Evolutionary conservation across 805 yeast species (phyloP), one percentile per base, ranked within the genome.

Genomic region (Jamesozyma hellenica): DNA sequence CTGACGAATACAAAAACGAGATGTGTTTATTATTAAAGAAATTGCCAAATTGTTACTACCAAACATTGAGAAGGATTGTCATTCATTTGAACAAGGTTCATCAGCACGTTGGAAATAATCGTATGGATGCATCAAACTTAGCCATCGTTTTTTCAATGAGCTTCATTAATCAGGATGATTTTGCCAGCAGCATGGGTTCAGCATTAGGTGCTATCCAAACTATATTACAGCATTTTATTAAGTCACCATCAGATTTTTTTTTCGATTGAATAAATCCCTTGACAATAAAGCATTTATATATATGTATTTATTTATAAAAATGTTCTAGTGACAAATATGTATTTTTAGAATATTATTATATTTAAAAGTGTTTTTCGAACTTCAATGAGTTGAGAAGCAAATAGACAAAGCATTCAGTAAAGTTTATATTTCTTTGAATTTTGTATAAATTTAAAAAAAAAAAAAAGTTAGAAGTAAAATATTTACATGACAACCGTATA

Each of bases 131-230:
- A 3, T 79, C 86, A 1, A 90, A 90, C 55, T 64, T 90, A 52
- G 94, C 96, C 4, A 90, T 94, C 40, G 96, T 90, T 6, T 81
- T 90, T 52, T 70, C 80, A 4, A 76, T 76, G 77, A 73, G 79
- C 59, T 72, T 75, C 48, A 58, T 75, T 47, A 61, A 65, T 46
- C 68, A 65, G 48, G 71, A 65, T 29, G 64, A 61, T 43, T 48
- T 66, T 27, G 67, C 67, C 13, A 51, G 52, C 14, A 64, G 68
- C 34, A 72, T 71, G 64, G 72, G 76, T 13, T 59, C 72, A 10
- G 71, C 69, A 21, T 56, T 75, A 47, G 75, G 77, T 17, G 70
- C 74, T 4, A 63, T 75, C 54, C 81, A 76, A 59, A 63, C 65
- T 18, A 65, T 75, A 37, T 56, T 76, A 38, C 72, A 71, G 42